Evolutionary conservation across 2,329 filamentous ascomycete species (phyloP).

Genomic region (Aspergillus sp.): DNA sequence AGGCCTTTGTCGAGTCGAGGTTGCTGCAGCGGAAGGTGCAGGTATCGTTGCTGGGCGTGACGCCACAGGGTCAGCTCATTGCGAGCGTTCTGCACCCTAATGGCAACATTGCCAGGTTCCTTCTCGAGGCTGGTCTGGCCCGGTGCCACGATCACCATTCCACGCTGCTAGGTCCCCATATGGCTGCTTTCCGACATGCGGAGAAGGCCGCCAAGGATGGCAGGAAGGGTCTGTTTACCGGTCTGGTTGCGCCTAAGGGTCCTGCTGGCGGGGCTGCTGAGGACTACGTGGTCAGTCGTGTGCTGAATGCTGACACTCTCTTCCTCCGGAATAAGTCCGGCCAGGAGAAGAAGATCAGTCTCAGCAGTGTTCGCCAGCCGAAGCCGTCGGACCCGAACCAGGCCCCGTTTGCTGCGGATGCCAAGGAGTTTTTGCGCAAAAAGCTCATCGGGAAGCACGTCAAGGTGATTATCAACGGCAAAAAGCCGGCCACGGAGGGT

Average conservation of each 20-base stretch:
- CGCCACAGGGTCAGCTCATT: conserved; percentile 85
- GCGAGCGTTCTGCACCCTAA: conserved; percentile 78
- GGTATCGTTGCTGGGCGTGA: conserved; percentile 74
- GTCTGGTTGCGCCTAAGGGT: conserved; percentile 61
- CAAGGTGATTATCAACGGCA: conserved; percentile 78
- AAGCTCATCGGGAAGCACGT: conserved; percentile 94
- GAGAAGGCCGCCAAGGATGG: conserved; percentile 76
- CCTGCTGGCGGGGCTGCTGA: conserved; percentile 53
- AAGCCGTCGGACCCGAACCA: conserved; percentile 80
- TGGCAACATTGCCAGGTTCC: conserved; percentile 85
- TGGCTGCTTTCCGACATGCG: conserved; percentile 74
- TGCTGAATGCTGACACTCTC: conserved; percentile 83
- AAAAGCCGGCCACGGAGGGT: conserved; percentile 78
- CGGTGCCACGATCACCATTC: conserved; percentile 95
- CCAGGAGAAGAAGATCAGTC: conserved; percentile 76
- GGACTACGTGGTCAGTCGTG: conserved; percentile 76
- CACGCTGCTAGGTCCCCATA: conserved; percentile 78
- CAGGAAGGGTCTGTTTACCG: conserved; percentile 71
- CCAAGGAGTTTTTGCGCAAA: conserved; percentile 93
- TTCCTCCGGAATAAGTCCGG: conserved; percentile 78
- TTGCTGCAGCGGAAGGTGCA: conserved; percentile 79
- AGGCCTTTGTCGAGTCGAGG: conserved; percentile 75
- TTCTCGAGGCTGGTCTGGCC: conserved; percentile 81
- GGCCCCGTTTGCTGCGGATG: conserved; percentile 79
- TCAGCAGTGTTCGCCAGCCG: conserved; percentile 91